Evolutionary conservation across 2,329 filamentous ascomycete genomes (phyloP).

Genomic region (Ramularia endophylla): DNA sequence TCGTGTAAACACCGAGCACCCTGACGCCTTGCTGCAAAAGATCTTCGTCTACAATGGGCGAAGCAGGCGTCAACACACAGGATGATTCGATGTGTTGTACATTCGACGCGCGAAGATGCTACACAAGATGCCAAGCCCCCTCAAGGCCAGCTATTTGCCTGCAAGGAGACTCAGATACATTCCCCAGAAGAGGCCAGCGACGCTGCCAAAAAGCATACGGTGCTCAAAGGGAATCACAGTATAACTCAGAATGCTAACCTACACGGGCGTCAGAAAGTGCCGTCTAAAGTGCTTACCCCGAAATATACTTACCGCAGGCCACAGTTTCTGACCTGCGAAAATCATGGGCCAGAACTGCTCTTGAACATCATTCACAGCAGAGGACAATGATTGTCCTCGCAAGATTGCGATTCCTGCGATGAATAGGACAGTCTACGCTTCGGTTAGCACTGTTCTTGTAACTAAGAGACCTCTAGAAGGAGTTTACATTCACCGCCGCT

Average conservation of each 20-base stretch:
- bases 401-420: conserved; percentile 54
- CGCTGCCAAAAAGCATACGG: conserved; percentile 63
- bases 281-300: no score
- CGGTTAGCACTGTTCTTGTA: not conserved
- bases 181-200: conserved; percentile 68
- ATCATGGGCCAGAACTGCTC: conserved; percentile 47
- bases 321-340: conserved; percentile 64
- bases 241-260: conserved; percentile 59
- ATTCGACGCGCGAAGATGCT: no score
- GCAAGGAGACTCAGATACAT: conserved; percentile 65
- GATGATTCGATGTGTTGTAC: no score
- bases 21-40: no score
- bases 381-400: conserved; percentile 29
- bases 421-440: conserved; percentile 51
- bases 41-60: no score
- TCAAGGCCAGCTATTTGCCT: not conserved
- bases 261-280: no score
- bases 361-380: conserved; percentile 16
- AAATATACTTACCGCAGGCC: conserved; percentile 53
- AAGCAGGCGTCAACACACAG: no score
- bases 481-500: conserved; percentile 49
- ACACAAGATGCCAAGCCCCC: no score
- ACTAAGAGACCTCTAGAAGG: not conserved
- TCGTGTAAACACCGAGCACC: no score
- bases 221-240: conserved; percentile 64